Conservation (phyloP, 495 filamentous ascomycete genomes). For the Podospora pseudocomata region DNA sequence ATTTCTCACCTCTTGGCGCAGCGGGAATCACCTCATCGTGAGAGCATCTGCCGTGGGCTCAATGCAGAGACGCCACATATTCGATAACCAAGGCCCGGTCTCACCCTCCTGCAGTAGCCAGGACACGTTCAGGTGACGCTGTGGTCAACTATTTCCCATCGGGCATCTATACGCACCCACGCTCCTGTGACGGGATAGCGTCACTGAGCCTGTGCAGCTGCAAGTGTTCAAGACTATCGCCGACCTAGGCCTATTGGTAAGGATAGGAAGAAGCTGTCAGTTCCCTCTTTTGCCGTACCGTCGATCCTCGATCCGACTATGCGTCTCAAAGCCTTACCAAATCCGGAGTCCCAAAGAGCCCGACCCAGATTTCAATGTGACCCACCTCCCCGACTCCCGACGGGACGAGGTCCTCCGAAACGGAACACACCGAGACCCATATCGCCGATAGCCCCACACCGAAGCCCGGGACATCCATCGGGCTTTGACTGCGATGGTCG, state of each 20-base stretch:
- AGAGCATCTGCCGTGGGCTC: not conserved
- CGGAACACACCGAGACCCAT: not conserved
- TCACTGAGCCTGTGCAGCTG: not conserved
- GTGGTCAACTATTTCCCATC: not conserved
- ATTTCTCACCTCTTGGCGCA: not conserved
- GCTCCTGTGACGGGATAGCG: not conserved
- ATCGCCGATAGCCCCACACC: not conserved
- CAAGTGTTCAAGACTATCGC: not conserved
- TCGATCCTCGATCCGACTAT: not conserved
- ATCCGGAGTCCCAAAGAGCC: not conserved
- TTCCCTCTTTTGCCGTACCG: not conserved
- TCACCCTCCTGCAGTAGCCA: not conserved
- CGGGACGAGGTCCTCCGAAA: not conserved
- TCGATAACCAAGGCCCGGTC: not conserved
- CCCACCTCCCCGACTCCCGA: not conserved
- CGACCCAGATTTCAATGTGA: not conserved
- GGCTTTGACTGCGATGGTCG: not conserved
- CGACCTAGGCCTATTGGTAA: not conserved
- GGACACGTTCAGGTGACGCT: not conserved
- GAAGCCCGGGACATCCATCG: not conserved
- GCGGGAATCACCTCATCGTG: not conserved
- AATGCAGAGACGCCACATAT: not conserved
- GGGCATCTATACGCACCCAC: not conserved
- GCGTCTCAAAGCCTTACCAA: not conserved
- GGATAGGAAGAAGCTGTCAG: not conserved